Evolutionary conservation across 2,329 filamentous ascomycete genomes (phyloP).

Genomic region (Xylariaceae sp.): DNA sequence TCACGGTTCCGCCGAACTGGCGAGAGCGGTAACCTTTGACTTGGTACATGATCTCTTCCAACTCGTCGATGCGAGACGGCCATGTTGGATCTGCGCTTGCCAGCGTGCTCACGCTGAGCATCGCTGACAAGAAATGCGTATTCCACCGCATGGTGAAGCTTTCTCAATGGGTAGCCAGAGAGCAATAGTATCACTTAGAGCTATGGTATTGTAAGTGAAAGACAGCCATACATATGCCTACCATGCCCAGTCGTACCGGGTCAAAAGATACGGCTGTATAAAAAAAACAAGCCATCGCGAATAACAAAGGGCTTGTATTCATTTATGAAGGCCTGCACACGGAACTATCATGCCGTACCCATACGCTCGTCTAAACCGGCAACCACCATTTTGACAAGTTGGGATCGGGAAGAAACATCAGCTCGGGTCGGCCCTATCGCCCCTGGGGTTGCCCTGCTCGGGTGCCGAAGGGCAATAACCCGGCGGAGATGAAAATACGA

Average conservation of each 20-base stretch:
- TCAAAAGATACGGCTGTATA: slow-evolving; percentile 1
- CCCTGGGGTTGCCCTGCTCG: slow-evolving; percentile 6
- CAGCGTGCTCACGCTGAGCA: slow-evolving; percentile 35
- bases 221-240: slow-evolving; percentile 5
- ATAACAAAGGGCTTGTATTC: slow-evolving; percentile 5
- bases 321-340: neutral
- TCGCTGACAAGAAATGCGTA: slow-evolving; percentile 29
- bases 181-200: slow-evolving; percentile 8
- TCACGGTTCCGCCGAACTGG: slow-evolving; percentile 52
- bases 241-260: neutral
- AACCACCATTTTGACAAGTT: neutral
- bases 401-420: neutral
- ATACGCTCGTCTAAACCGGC: neutral
- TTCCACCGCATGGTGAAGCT: slow-evolving; percentile 29
- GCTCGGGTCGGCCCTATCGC: neutral
- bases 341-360: too few species aligned
- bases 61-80: slow-evolving; percentile 54
- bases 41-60: slow-evolving; percentile 60
- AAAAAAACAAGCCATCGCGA: neutral
- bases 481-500: slow-evolving; percentile 15
- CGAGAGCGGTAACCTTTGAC: slow-evolving; percentile 49
- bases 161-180: neutral
- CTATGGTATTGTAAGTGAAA: slow-evolving; percentile 1
- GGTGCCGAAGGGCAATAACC: slow-evolving; percentile 5
- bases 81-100: slow-evolving; percentile 50